Percentiles rank a stretch among this genome's conserved stretches.
phyloP scores from a whole-genome alignment of 73 alveolate genomes.

The Durusdinium trenchii region DNA sequence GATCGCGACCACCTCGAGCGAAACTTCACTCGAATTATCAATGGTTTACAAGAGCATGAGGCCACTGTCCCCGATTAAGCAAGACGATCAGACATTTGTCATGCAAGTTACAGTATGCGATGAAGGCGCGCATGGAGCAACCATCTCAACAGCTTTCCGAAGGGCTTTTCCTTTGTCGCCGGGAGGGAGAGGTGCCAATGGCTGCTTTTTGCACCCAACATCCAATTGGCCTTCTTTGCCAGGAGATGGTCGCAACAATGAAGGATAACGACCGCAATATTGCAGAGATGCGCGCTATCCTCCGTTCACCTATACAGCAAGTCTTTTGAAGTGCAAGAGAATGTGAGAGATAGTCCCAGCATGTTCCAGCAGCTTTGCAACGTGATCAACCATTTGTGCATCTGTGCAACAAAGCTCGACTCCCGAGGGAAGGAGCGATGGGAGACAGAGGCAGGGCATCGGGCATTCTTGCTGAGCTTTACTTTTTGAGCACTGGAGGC shows the following conservation, averaged over 20 bases:
- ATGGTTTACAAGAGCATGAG: constrained; percentile 53
- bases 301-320: neutral
- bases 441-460: constrained; percentile 34
- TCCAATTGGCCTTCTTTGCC: no score
- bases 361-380: neutral
- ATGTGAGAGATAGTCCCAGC: no score
- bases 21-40: constrained; percentile 62
- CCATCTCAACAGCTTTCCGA: constrained; percentile 3
- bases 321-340: no score
- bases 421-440: constrained; percentile 35
- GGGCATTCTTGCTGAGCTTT: neutral
- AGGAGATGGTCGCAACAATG: constrained; percentile 62
- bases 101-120: neutral
- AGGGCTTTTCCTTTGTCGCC: constrained; percentile 5
- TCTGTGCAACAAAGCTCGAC: neutral
- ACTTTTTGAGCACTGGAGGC: neutral
- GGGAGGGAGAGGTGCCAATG: constrained; percentile 50
- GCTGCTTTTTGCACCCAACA: no score
- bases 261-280: constrained; percentile 30
- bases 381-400: neutral
- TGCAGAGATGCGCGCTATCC: constrained; percentile 14
- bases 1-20: constrained; percentile 68
- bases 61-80: neutral
- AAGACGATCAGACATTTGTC: neutral
- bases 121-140: constrained; percentile 36